These are phyloP conservation scores for Tardiomyces depauwii DNA, from an alignment of 1,139 yeast species.

Conservation along the genomic window DNA sequence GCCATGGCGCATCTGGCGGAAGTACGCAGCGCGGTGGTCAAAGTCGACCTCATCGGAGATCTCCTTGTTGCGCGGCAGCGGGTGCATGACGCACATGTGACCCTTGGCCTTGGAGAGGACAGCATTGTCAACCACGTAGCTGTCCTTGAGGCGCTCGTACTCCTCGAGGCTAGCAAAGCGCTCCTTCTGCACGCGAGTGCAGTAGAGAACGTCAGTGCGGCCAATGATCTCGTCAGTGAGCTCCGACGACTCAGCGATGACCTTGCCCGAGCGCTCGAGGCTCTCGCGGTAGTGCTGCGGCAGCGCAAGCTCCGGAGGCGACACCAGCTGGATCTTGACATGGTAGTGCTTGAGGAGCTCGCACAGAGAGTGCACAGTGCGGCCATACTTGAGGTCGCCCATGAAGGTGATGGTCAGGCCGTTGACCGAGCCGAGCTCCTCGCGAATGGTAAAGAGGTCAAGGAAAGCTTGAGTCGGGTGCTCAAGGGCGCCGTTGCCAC, in stretches of 20 bases:
- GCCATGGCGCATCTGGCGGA: conserved; percentile 99
- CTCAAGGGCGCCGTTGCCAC: conserved; percentile 95
- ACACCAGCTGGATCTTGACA: conserved; percentile 83
- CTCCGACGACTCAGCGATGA: conserved; percentile 58
- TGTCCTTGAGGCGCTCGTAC: conserved; percentile 82
- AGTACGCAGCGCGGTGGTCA: conserved; percentile 98
- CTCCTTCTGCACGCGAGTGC: conserved; percentile 97
- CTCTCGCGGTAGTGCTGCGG: conserved; percentile 64
- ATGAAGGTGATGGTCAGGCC: conserved; percentile 96
- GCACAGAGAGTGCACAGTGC: conserved; percentile 96
- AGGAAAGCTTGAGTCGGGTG: conserved; percentile 98
- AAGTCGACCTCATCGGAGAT: conserved; percentile 97
- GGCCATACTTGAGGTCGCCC: conserved; percentile 97
- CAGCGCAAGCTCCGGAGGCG: conserved; percentile 78
- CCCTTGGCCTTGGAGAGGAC: conserved; percentile 87
- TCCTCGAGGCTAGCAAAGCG: conserved; percentile 69
- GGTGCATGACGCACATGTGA: conserved; percentile 99
- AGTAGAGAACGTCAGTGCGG: conserved; percentile 87
- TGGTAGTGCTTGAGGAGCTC: conserved; percentile 85
- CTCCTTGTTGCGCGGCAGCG: conserved; percentile 94
- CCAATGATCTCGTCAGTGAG: conserved; percentile 78
- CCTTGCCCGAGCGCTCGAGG: conserved; percentile 55
- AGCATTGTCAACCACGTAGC: conserved; percentile 86
- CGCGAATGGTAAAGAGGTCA: conserved; percentile 96
- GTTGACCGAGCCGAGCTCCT: conserved; percentile 96